Percentiles rank a stretch among this genome's conserved stretches.
These are phyloP conservation scores for Wickerhamiella vanderwaltii DNA, from an alignment of 805 yeast genomes.

Conservation along the genomic window DNA sequence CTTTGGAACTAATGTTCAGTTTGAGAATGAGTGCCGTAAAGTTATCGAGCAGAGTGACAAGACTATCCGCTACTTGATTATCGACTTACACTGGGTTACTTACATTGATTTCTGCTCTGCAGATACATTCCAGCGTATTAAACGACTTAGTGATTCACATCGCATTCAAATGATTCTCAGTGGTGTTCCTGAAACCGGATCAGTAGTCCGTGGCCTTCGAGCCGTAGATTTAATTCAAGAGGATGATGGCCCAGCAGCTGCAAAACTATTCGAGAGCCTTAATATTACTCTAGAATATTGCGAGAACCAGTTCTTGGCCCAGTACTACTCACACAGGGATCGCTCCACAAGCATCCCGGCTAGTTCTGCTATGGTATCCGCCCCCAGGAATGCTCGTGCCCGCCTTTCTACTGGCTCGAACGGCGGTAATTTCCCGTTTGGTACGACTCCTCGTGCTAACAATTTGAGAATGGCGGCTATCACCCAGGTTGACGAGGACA, in stretches of 20 bases:
- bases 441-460: constrained; percentile 22
- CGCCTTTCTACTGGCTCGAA: background rate
- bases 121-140: constrained; percentile 81
- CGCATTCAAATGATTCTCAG: constrained; percentile 63
- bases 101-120: constrained; percentile 89
- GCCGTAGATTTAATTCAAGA: constrained; percentile 73
- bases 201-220: constrained; percentile 55
- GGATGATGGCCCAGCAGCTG: constrained; percentile 26
- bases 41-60: constrained; percentile 38
- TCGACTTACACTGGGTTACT: constrained; percentile 73
- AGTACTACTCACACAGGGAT: constrained; percentile 37
- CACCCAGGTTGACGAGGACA: constrained; percentile 26
- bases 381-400: background rate
- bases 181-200: constrained; percentile 57
- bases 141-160: constrained; percentile 60
- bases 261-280: constrained; percentile 61
- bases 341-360: background rate
- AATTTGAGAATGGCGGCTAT: constrained; percentile 26
- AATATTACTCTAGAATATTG: constrained; percentile 94
- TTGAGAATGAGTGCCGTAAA: constrained; percentile 61
- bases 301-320: constrained; percentile 73
- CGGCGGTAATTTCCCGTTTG: constrained; percentile 12
- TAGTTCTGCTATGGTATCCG: background rate
- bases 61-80: constrained; percentile 61
- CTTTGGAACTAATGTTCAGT: constrained; percentile 90